These are phyloP conservation scores for Candida xyloterini DNA, from an alignment of 805 yeast genomes.

Conservation along the genomic window DNA sequence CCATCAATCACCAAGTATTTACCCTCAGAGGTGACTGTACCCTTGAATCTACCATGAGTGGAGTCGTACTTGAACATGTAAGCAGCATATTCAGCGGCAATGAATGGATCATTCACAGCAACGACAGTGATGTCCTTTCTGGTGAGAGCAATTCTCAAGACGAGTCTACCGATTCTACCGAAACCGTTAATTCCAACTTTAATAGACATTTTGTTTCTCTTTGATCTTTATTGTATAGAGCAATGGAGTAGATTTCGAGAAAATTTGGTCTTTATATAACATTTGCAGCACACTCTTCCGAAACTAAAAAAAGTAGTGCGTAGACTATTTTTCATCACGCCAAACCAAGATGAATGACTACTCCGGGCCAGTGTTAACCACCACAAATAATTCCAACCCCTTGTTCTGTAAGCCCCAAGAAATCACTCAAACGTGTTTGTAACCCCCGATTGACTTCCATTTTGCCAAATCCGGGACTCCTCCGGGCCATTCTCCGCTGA, in stretches of 20 bases:
- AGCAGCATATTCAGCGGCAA: slow-evolving; percentile 85
- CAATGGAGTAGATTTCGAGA: slow-evolving; percentile 2
- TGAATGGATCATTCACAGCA: slow-evolving; percentile 91
- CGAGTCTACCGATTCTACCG: slow-evolving; percentile 93
- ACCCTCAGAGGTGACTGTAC: slow-evolving; percentile 61
- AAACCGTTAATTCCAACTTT: slow-evolving; percentile 90
- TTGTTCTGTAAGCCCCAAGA: background rate
- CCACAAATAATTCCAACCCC: background rate
- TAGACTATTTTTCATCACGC: slow-evolving; percentile 12
- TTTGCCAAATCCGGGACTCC: background rate
- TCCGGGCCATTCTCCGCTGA: background rate
- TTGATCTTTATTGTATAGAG: slow-evolving; percentile 6
- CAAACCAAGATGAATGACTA: slow-evolving; percentile 15
- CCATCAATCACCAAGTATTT: slow-evolving; percentile 67
- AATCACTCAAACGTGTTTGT: background rate
- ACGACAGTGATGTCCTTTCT: slow-evolving; percentile 78
- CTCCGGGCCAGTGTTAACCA: slow-evolving; percentile 22
- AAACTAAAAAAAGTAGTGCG: slow-evolving; percentile 11
- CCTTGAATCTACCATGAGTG: slow-evolving; percentile 83
- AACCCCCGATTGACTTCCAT: background rate
- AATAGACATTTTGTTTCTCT: slow-evolving; percentile 45
- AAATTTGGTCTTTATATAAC: slow-evolving; percentile 16
- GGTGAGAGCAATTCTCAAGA: slow-evolving; percentile 72
- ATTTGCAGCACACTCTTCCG: slow-evolving; percentile 10
- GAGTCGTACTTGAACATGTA: slow-evolving; percentile 96